A percentile compares a stretch with the other conserved stretches of the same genome.
Evolutionary conservation across 2,329 filamentous ascomycete genomes (phyloP).

Genomic region (Trichophyton rubrum): DNA sequence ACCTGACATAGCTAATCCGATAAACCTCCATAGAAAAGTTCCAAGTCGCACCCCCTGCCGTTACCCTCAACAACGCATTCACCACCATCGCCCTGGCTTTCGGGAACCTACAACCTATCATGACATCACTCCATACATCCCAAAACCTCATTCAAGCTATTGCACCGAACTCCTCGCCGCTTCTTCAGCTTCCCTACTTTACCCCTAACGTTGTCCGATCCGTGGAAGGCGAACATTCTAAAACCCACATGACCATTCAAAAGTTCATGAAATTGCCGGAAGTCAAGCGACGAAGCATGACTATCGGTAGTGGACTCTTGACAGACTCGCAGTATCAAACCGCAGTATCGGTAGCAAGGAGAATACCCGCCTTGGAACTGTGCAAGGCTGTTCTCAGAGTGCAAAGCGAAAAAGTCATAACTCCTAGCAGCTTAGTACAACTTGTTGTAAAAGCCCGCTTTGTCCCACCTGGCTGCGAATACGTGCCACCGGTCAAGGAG

Average conservation of each 20-base stretch:
- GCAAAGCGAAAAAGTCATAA: slow-evolving; percentile 82
- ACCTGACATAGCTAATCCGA: slow-evolving; percentile 12
- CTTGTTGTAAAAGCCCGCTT: slow-evolving; percentile 92
- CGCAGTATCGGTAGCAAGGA: slow-evolving; percentile 63
- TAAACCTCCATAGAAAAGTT: slow-evolving; percentile 52
- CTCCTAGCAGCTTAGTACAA: slow-evolving; percentile 81
- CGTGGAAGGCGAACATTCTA: slow-evolving; percentile 47
- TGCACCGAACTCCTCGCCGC: slow-evolving; percentile 67
- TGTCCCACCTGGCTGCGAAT: slow-evolving; percentile 68
- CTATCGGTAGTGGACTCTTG: slow-evolving; percentile 57
- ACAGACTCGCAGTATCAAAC: slow-evolving; percentile 63
- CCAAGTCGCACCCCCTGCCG: slow-evolving; percentile 75
- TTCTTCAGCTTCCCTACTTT: slow-evolving; percentile 84
- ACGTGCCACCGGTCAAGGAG: slow-evolving; percentile 62
- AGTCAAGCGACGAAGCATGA: slow-evolving; percentile 55
- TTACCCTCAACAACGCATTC: slow-evolving; percentile 75
- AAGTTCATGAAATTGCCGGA: slow-evolving; percentile 80
- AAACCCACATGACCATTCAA: slow-evolving; percentile 65
- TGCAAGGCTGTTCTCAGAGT: slow-evolving; percentile 98
- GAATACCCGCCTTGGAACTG: slow-evolving; percentile 71
- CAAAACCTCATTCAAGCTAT: slow-evolving; percentile 87
- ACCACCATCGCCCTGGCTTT: slow-evolving; percentile 78
- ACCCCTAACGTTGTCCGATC: slow-evolving; percentile 45
- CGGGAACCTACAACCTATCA: slow-evolving; percentile 66
- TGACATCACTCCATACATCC: slow-evolving; percentile 67